Conservation (phyloP, 805 yeast species). For the Isabelozyma pseudorhagii region DNA sequence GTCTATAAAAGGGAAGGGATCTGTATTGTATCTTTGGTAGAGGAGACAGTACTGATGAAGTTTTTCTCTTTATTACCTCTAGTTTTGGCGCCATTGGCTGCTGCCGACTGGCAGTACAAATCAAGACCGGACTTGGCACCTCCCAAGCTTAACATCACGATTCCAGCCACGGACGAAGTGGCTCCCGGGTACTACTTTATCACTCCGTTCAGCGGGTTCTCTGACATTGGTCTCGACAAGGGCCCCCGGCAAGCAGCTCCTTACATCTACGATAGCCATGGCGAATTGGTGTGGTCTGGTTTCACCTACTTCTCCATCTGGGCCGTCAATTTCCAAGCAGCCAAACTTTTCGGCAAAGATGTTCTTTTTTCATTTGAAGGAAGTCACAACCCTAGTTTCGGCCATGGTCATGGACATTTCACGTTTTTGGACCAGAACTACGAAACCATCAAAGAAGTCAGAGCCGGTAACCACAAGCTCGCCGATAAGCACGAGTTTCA, state of each 20-base stretch:
- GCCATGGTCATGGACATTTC: conserved; percentile 28
- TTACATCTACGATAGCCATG: conserved; percentile 29
- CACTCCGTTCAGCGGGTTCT: conserved; percentile 25
- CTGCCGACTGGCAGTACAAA: conserved; percentile 29
- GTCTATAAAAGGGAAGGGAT: too few species aligned
- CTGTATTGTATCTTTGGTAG: neutral
- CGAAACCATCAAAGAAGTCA: conserved; percentile 23
- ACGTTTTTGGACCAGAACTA: conserved; percentile 27
- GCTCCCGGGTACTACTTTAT: conserved; percentile 28
- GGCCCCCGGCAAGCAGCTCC: conserved; percentile 33
- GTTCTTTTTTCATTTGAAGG: conserved; percentile 33
- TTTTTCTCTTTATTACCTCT: neutral
- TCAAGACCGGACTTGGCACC: conserved; percentile 34
- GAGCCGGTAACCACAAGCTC: conserved; percentile 32
- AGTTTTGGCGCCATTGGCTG: conserved; percentile 3
- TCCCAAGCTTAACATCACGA: conserved; percentile 29
- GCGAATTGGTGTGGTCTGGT: conserved; percentile 38
- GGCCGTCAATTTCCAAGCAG: conserved; percentile 29
- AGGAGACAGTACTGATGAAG: neutral
- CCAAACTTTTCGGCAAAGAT: conserved; percentile 18
- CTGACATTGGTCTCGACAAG: conserved; percentile 12
- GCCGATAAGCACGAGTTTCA: conserved; percentile 37
- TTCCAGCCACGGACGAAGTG: conserved; percentile 16
- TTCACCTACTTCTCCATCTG: conserved; percentile 28
- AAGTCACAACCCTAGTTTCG: conserved; percentile 23